Conservation (phyloP, 345 rosid genomes). For the Schrenkiella parvula region DNA sequence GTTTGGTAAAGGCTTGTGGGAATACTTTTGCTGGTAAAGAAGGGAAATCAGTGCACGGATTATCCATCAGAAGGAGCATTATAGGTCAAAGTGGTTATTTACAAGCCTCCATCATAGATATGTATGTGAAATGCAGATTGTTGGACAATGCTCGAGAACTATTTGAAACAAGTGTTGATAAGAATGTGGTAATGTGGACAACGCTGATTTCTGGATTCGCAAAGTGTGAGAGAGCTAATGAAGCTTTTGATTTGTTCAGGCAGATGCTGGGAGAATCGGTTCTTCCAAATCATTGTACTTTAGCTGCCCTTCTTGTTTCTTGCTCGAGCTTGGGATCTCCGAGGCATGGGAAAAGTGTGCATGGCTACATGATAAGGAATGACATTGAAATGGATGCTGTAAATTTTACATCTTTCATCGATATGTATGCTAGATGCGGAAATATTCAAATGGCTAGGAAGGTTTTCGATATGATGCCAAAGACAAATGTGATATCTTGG, state of each 20-base stretch:
- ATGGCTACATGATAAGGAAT: constrained; percentile 46
- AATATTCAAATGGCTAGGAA: constrained; percentile 31
- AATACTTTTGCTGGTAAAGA: constrained; percentile 40
- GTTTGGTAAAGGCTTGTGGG: constrained; percentile 45
- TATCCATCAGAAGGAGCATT: constrained; percentile 34
- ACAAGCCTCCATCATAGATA: constrained; percentile 43
- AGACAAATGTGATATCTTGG: constrained; percentile 52
- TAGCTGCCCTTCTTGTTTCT: constrained; percentile 44
- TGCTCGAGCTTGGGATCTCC: constrained; percentile 48
- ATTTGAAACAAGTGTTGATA: constrained; percentile 37
- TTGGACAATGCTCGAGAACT: constrained; percentile 31
- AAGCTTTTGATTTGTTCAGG: constrained; percentile 46
- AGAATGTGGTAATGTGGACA: constrained; percentile 57
- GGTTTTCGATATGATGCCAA: constrained; percentile 40
- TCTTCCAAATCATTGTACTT: constrained; percentile 46
- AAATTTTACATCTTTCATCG: constrained; percentile 42
- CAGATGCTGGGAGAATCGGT: constrained; percentile 42
- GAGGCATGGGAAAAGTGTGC: constrained; percentile 46
- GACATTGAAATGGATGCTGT: constrained; percentile 39
- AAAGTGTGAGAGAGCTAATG: constrained; percentile 38
- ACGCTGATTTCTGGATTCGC: constrained; percentile 50
- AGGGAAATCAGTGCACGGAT: constrained; percentile 46
- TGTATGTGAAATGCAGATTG: constrained; percentile 49
- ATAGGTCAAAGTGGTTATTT: constrained; percentile 31
- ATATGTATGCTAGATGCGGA: constrained; percentile 56